Evolutionary conservation across 129 eudicot species (phyloP), one percentile per base, ranked within the genome.

Genomic region (Logfia minima): DNA sequence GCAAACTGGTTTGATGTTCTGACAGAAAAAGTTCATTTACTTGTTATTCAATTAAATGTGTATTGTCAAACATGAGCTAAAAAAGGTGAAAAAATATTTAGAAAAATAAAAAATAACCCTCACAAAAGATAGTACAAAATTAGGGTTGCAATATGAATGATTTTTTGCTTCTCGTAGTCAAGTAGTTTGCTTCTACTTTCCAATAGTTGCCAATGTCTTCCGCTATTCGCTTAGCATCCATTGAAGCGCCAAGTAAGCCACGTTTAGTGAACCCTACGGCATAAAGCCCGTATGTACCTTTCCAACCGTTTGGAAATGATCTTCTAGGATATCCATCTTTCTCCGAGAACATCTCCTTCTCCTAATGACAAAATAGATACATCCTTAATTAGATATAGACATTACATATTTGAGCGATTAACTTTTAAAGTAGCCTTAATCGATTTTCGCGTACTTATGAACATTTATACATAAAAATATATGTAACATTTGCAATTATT

Each of bases 291-390:
- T 75, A 8, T 51, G 86, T 85, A 6, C 97, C 97, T 86, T 89
- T 94, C 98, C 98, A 94, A n/a, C 98, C 92, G 29, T 94, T 91
- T 1, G 98, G 98, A 84, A 94, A 94, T 80, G 98, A 90, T 71
- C 75, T 87, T 72, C 85, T 85, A 52, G 98, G 98, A 68, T 90
- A 84, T 26, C 98, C 98, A 62, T 94, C 97, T 83, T 87, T 87
- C 78, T 91, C 88, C 1, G 90, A 91, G 52, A 94, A 94, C 98
- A 94, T 94, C 66, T 86, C 88, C 67, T 87, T 83, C 80, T 89
- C 96, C 98, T 94, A 77, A 48, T 22, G 19, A 53, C 26, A 64
- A 7, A 11, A 22, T 10, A 45, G 10, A 18, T 2, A 79, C 24
- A 64, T 31, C n/a, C 48, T 75, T 34, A 51, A 1, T 19, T 39